phyloP scores from a whole-genome alignment of 1,284 basidiomycete species.

The Farysia itapuensis region DNA sequence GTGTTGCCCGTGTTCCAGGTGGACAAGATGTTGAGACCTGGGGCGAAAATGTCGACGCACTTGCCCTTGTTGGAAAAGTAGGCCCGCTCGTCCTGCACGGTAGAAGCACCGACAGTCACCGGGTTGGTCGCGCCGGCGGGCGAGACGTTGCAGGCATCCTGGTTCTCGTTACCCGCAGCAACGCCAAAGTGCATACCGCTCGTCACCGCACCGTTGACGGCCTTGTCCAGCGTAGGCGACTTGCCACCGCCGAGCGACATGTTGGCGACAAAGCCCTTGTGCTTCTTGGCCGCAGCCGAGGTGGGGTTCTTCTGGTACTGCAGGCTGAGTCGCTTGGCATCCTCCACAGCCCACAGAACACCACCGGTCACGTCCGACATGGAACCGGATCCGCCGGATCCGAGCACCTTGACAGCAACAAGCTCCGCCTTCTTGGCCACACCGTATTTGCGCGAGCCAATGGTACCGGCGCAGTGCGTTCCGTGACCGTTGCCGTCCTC shows the following conservation, averaged over 20 bases:
- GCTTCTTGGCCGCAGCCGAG: conserved; percentile 69
- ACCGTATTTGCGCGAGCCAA: conserved; percentile 77
- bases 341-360: conserved; percentile 72
- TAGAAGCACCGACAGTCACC: conserved; percentile 72
- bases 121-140: conserved; percentile 70
- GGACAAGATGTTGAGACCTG: conserved; percentile 73
- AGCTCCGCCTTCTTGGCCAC: conserved; percentile 92
- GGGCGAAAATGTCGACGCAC: conserved; percentile 81
- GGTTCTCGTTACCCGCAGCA: conserved; percentile 73
- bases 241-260: conserved; percentile 97
- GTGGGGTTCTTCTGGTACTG: conserved; percentile 69
- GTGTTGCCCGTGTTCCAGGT: conserved; percentile 61
- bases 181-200: conserved; percentile 80
- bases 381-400: conserved; percentile 84
- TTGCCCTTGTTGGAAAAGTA: conserved; percentile 70
- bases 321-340: conserved; percentile 66
- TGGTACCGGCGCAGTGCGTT: conserved; percentile 71
- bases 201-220: conserved; percentile 82
- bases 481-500: conserved; percentile 71
- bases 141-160: conserved; percentile 78
- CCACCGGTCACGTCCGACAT: conserved; percentile 87
- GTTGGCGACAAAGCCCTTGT: conserved; percentile 95
- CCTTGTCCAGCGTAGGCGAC: conserved; percentile 79
- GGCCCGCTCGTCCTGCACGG: conserved; percentile 72
- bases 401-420: conserved; percentile 95